Conservation (phyloP, 306 rosid species). For the Ammopiptanthus mongolicus region DNA sequence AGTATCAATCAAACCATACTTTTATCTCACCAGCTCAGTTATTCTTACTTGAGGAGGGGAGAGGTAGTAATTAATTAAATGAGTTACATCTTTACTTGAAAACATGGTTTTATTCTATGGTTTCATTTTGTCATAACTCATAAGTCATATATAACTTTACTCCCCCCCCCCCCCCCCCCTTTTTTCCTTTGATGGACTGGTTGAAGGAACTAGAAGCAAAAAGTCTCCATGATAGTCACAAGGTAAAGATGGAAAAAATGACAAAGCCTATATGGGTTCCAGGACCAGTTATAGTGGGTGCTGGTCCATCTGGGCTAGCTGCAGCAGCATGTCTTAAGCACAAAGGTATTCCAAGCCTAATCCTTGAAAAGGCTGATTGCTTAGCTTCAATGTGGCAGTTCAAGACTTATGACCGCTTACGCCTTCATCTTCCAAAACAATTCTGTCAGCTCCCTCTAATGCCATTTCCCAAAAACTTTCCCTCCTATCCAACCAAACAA, state of each 20-base stretch:
- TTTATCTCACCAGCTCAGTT: not conserved
- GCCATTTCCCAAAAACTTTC: conserved; percentile 61
- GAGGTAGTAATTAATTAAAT: not conserved
- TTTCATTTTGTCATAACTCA: not conserved
- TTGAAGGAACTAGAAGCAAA: conserved; percentile 60
- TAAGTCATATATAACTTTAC: too few relatives aligned
- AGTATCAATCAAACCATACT: not conserved
- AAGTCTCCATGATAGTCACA: conserved; percentile 40
- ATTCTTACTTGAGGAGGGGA: not conserved
- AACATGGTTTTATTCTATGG: not conserved
- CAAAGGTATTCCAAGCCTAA: conserved; percentile 49
- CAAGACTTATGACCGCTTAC: conserved; percentile 71
- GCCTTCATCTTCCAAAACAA: conserved; percentile 80
- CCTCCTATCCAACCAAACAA: conserved; percentile 71
- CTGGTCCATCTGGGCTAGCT: conserved; percentile 87
- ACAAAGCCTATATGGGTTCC: conserved; percentile 6
- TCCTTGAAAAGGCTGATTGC: conserved; percentile 59
- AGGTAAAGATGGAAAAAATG: conserved; percentile 4
- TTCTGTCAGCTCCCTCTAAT: conserved; percentile 67
- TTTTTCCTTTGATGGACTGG: conserved; percentile 31
- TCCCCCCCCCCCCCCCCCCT: too few relatives aligned
- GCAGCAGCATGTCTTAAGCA: conserved; percentile 68
- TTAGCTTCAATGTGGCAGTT: conserved; percentile 75
- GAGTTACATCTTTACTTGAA: not conserved
- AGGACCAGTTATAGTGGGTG: conserved; percentile 73